Base-by-base conservation (phyloP, 768 basidiomycete genomes). In the Cantharellus anzutake region DNA sequence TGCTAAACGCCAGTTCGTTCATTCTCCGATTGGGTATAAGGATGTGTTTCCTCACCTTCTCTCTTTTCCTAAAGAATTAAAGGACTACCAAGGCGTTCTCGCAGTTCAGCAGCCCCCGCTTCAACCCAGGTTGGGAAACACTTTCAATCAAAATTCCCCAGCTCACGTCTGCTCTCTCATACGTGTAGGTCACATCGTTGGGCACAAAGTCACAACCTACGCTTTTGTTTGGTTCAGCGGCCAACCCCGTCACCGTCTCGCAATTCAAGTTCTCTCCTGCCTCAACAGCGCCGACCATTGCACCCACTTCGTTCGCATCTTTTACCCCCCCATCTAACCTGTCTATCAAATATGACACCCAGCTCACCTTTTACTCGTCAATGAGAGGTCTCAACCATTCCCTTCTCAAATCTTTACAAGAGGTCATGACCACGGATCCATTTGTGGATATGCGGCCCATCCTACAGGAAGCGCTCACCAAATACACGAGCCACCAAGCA, bases 331-430 rank as follows among this genome's bases (percentile, higher is more conserved):
- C 52, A 11, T 37, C 52, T 7, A 11, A 55, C 7, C 52, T 37
- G 35, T 7, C 7, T 1, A 11, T 11, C 11, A 55, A 37, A 37
- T 37, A 55, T 11, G 52, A 55, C 11, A 37, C 14, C 35, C 11
- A 7, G 11, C 38, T 61, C 35, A 56, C 60, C 4, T 62, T 55
- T 41, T 61, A 44, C 60, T 5, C 57, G n/a, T 62, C 61, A 3
- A 38, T 62, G 14, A 37, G 61, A 56, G 61, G 61, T 38, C 60
- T 62, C 41, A 62, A 62, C 40, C 48, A 62, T 44, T 62, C 61
- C 50, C 51, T 62, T 20, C 41, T 62, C 40, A 55, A 44, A 3
- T 42, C 60, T 2, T 34, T 62, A 16, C 50, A 62, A 44, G 51
- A 35, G 29, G 52, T 56, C 16, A 57, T 62, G 42, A 53, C 50